phyloP scores from a whole-genome alignment of 768 basidiomycete species.

The Naematelia encephala region DNA sequence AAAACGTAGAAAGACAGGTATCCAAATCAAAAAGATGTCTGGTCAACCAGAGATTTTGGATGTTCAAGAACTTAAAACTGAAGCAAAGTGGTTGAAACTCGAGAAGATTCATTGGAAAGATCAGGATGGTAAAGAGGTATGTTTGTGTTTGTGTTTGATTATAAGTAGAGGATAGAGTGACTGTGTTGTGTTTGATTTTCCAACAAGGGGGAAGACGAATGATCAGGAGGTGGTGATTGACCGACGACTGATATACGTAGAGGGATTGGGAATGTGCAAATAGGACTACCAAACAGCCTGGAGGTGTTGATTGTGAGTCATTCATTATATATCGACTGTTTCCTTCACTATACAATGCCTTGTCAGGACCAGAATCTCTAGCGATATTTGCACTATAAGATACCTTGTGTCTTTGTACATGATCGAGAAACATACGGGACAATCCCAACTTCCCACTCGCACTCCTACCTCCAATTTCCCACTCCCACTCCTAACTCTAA shows the following conservation, averaged over 20 bases:
- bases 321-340: not conserved
- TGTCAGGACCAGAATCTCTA: too few species aligned
- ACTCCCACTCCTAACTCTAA: too few species aligned
- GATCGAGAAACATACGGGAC: too few species aligned
- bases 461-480: too few species aligned
- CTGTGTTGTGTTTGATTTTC: too few species aligned
- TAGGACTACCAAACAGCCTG: conserved; percentile 69
- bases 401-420: too few species aligned
- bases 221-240: not conserved
- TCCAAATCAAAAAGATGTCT: too few species aligned
- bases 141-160: conserved; percentile 22
- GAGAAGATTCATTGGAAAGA: conserved; percentile 79
- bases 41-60: conserved; percentile 58
- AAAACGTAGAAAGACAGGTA: too few species aligned
- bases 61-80: conserved; percentile 42
- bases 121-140: conserved; percentile 68
- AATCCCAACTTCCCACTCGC: too few species aligned
- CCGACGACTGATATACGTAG: conserved; percentile 51
- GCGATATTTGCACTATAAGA: too few species aligned
- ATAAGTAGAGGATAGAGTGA: not conserved
- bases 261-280: conserved; percentile 87
- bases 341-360: not conserved
- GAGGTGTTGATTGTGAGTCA: conserved; percentile 71
- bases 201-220: not conserved
- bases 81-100: conserved; percentile 74